phyloP scores from a whole-genome alignment of 106 monocot genomes.

The Acorus gramineus region DNA sequence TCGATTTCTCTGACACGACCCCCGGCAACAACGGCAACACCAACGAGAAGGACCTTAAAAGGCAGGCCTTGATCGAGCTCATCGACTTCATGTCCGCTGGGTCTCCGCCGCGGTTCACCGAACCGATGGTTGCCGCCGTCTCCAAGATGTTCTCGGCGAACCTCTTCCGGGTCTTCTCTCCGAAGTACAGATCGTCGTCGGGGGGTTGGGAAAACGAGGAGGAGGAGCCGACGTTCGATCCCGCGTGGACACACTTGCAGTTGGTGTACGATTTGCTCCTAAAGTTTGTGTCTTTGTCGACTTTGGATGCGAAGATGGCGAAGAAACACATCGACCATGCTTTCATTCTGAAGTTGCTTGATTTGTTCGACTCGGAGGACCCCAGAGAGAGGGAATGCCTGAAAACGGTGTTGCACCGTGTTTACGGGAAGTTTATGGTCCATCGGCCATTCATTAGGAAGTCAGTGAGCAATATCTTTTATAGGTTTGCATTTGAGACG shows the following conservation, averaged over 20 bases:
- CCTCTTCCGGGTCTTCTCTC: conserved; percentile 44
- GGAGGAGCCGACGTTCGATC: conserved; percentile 51
- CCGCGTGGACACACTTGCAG: conserved; percentile 50
- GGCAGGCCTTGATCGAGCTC: conserved; percentile 33
- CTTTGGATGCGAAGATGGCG: conserved; percentile 32
- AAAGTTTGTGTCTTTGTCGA: conserved; percentile 28
- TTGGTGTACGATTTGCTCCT: conserved; percentile 43
- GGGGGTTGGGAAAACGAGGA: conserved; percentile 30
- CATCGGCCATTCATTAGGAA: conserved; percentile 46
- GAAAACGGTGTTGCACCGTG: conserved; percentile 40
- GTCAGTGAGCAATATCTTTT: conserved; percentile 46
- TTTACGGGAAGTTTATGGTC: conserved; percentile 58
- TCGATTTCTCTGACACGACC: conserved; percentile 33
- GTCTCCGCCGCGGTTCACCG: conserved; percentile 13
- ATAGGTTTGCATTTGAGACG: conserved; percentile 40
- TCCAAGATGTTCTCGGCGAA: conserved; percentile 32
- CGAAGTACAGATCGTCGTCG: conserved; percentile 11
- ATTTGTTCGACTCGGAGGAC: conserved; percentile 52
- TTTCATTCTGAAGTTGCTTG: conserved; percentile 30
- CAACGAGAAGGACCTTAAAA: conserved; percentile 27
- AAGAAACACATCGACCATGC: conserved; percentile 37
- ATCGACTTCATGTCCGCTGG: conserved; percentile 17
- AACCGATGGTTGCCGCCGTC: conserved; percentile 29
- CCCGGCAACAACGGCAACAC: conserved; percentile 10
- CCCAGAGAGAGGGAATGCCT: conserved; percentile 50